These are phyloP conservation scores for Galerina marginata DNA, from an alignment of 768 basidiomycete species.

Conservation along the genomic window DNA sequence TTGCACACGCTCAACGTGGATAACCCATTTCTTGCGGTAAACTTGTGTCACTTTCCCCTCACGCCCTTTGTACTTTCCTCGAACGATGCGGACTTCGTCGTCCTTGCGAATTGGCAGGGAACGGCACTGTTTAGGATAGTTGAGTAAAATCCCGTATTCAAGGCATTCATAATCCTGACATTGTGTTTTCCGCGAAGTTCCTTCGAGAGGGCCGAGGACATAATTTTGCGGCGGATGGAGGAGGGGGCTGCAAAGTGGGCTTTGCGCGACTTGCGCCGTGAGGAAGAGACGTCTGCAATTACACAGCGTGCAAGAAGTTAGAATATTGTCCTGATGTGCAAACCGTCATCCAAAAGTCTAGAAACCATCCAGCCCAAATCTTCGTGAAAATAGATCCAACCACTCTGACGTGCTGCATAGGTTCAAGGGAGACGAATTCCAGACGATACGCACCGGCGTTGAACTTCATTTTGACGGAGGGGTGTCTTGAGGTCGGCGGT, in stretches of 20 bases:
- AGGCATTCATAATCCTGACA: constrained; percentile 52
- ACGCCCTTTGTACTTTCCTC: constrained; percentile 98
- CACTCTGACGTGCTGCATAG: constrained; percentile 30
- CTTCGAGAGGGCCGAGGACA: constrained; percentile 95
- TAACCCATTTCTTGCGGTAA: constrained; percentile 99
- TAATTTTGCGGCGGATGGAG: constrained; percentile 94
- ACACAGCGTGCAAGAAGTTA: constrained; percentile 31
- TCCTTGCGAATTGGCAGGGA: constrained; percentile 96
- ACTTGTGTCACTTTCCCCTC: constrained; percentile 99
- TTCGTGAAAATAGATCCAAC: constrained; percentile 29
- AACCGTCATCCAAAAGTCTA: constrained; percentile 48
- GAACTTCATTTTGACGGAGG: constrained; percentile 68
- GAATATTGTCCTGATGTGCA: constrained; percentile 25
- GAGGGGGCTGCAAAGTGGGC: constrained; percentile 97
- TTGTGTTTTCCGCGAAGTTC: constrained; percentile 92
- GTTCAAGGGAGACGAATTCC: constrained; percentile 22
- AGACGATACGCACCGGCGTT: constrained; percentile 73
- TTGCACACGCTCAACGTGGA: constrained; percentile 97
- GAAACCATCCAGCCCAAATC: constrained; percentile 60
- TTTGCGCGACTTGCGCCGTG: constrained; percentile 98
- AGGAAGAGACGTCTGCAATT: constrained; percentile 79
- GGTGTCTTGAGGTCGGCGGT: constrained; percentile 65
- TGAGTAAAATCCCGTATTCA: constrained; percentile 1
- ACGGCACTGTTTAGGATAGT: constrained; percentile 60
- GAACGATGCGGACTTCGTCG: constrained; percentile 95